Evolutionary conservation across 257 asterid species (phyloP), one percentile per base, ranked within the genome.

Genomic region (Scutellaria baicalensis): DNA sequence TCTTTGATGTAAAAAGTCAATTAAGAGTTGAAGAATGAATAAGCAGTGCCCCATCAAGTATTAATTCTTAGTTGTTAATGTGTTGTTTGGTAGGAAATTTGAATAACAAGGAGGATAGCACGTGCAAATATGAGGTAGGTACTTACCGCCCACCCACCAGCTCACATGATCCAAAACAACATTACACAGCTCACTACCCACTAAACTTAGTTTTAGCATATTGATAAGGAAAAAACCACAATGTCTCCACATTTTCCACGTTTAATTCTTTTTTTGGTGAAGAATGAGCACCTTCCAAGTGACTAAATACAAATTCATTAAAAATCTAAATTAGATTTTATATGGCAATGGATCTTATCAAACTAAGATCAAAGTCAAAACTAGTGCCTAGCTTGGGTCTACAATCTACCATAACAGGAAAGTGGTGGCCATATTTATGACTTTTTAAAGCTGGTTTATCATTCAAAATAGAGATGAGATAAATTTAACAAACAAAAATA

Each of bases 81-180:
- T 21, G 21, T 20, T 9, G 18, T 43, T 54, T n/a, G 39, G 23
- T 20, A 11, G 2, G 44, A 64, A 33, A 10, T 43, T 9, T 45
- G 36, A 44, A 65, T 8, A 45, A 33, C 20, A 23, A 33, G 40
- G 50, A 35, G n/a, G 52, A 3, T 18, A 14, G 67, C 50, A 52
- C 11, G 77, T 42, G 49, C 56, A 35, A 9, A 55, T 33, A 33
- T 20, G 33, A 35, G 74, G 69, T 67, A 42, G 74, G 59, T 67
- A 36, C 3, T n/a, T 58, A 11, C 5, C 33, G 4, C 33, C 4
- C 33, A 27, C 33, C 33, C 33, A 27, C 33, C 33, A 27, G 33
- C 5, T 43, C 66, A 40, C 44, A 56, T 70, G 59, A 33, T 17
- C 18, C 1, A 33, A 27, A 49, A 49, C 8, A 10, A 31, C 43